These are phyloP conservation scores for Nissolia schottii DNA, from an alignment of 306 rosid species.

Conservation along the genomic window DNA sequence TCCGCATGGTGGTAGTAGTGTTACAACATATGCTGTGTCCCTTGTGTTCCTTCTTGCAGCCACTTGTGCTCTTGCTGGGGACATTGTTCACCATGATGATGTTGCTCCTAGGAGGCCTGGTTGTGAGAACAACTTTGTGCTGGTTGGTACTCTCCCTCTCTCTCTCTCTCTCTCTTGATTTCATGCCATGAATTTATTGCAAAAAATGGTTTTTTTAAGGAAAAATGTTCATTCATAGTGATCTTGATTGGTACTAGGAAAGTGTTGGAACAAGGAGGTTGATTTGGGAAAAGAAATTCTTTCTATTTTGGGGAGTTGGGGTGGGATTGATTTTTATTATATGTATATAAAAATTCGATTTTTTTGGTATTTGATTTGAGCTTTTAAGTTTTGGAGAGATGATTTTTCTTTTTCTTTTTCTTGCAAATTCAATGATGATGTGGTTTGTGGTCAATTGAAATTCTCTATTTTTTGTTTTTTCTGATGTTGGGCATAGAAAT, in stretches of 20 bases:
- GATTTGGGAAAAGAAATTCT: neutral
- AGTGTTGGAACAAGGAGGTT: conserved; percentile 4
- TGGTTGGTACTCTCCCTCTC: conserved; percentile 70
- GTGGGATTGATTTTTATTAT: neutral
- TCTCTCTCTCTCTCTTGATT: too few species aligned
- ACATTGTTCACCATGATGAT: conserved; percentile 84
- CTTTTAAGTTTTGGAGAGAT: neutral
- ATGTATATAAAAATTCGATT: too few species aligned
- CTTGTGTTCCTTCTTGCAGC: conserved; percentile 35
- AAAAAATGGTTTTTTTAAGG: neutral
- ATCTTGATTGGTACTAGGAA: conserved; percentile 26
- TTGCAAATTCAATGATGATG: neutral
- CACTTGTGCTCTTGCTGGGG: conserved; percentile 66
- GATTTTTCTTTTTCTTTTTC: neutral
- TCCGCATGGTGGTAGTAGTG: conserved; percentile 42
- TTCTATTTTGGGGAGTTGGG: neutral
- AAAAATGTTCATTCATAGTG: neutral
- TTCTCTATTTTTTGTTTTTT: neutral
- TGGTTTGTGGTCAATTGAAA: conserved; percentile 12
- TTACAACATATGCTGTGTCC: conserved; percentile 19
- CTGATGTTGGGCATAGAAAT: neutral
- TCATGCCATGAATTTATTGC: conserved; percentile 2
- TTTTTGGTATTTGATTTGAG: conserved; percentile 15
- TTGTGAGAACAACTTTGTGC: conserved; percentile 84
- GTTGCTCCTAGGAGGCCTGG: conserved; percentile 84